Conservation (phyloP, 768 basidiomycete species). For the Tephrocybe sp. region DNA sequence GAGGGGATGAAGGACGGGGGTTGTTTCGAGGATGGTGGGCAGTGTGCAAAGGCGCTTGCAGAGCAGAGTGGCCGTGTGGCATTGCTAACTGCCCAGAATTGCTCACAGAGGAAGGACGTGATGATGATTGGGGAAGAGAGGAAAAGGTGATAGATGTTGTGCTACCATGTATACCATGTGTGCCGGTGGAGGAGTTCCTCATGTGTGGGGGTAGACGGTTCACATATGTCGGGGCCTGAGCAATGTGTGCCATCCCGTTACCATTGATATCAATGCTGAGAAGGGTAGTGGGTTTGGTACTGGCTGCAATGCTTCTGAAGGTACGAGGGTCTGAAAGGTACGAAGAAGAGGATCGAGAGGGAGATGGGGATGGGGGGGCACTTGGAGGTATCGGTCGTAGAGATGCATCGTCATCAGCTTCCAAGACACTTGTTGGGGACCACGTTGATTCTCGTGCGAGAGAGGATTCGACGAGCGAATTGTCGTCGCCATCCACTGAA, state of each 20-base stretch:
- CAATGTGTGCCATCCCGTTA: slow-evolving; percentile 87
- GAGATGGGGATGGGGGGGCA: slow-evolving; percentile 82
- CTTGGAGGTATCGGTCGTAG: slow-evolving; percentile 88
- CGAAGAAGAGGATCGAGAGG: slow-evolving; percentile 79
- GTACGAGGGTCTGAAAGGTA: slow-evolving; percentile 80
- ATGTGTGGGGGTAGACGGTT: slow-evolving; percentile 60
- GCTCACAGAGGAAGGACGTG: slow-evolving; percentile 41
- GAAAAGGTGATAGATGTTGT: slow-evolving; percentile 73
- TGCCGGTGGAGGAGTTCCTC: slow-evolving; percentile 57
- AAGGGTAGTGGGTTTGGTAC: slow-evolving; percentile 93
- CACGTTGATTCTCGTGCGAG: slow-evolving; percentile 71
- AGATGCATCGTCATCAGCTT: slow-evolving; percentile 95
- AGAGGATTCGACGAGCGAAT: slow-evolving; percentile 51
- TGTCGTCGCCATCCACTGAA: slow-evolving; percentile 41
- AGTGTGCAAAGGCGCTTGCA: slow-evolving; percentile 86
- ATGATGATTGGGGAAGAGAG: slow-evolving; percentile 52
- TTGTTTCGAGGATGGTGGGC: slow-evolving; percentile 95
- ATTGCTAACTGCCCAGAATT: slow-evolving; percentile 26
- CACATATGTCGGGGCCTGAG: slow-evolving; percentile 65
- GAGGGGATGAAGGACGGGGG: slow-evolving; percentile 88
- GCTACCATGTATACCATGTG: slow-evolving; percentile 39
- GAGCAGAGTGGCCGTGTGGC: slow-evolving; percentile 20
- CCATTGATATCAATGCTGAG: slow-evolving; percentile 83
- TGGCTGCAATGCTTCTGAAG: slow-evolving; percentile 78
- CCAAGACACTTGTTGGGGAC: slow-evolving; percentile 72